Evolutionary conservation across 225 moss, liverwort and hornwort genomes (phyloP), one percentile per base, ranked within the genome.

Genomic region (Neckera pumila): DNA sequence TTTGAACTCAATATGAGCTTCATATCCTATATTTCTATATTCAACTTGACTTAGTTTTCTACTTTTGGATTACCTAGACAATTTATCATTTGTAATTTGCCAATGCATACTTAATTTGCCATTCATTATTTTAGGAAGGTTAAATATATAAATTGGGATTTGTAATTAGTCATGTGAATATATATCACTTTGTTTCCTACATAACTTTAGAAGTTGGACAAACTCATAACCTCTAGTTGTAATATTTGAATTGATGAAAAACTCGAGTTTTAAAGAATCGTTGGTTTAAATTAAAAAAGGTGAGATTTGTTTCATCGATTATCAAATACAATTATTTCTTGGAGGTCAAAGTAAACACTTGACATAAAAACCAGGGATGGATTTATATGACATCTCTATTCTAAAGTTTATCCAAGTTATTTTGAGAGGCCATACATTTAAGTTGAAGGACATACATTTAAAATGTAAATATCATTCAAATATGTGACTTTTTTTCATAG

Each of bases 1-100:
- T 25, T n/a, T 21, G 12, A 67, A 20, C 2, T 13, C 23, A 23
- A 14, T 40, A 7, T 38, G 10, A 38, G 7, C 38, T 69, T 69
- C 7, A 40, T 69, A 11, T n/a, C 1, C n/a, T 1, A n/a, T 21
- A 12, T 3, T n/a, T n/a, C 6, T 0, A n/a, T 11, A 1, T 2
- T 40, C 23, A 38, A 40, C 13, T 69, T 69, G 38, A 38, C 1
- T 38, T 12, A 22, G 2, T n/a, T 69, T 69, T 38, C 4, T 38
- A 38, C 23, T 67, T 69, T 25, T 0, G 23, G 14, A 1, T 23
- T 38, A 7, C 8, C 8, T 23, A 38, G 2, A 4, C 12, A 38
- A n/a, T 38, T n/a, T n/a, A 12, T n/a, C 21, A n/a, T n/a, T 69
- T 4, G 13, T 40, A 69, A 23, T 40, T 69, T 38, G 2, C 25